A percentile compares a stretch with the other conserved stretches of the same genome.
phyloP scores from a whole-genome alignment of 768 basidiomycete genomes.

The Tricholoma matsutake region DNA sequence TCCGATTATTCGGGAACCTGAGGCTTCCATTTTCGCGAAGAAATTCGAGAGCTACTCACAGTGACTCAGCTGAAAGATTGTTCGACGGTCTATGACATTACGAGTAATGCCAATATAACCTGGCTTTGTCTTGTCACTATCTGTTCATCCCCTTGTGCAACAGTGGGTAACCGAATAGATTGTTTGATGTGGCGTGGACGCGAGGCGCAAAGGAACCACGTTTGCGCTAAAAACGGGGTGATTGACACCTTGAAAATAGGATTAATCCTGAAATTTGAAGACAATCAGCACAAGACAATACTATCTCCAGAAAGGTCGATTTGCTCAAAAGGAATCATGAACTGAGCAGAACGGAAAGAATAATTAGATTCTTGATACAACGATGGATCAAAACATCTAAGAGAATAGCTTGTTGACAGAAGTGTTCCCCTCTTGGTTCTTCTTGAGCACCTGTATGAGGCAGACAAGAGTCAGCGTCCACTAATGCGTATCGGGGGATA shows the following conservation, averaged over 20 bases:
- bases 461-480: conserved; percentile 3
- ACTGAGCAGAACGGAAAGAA: not conserved
- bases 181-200: not conserved
- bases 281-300: not conserved
- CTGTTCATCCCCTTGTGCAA: not conserved
- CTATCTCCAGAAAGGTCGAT: not conserved
- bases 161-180: not conserved
- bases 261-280: not conserved
- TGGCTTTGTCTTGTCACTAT: not conserved
- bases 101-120: not conserved
- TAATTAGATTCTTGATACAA: conserved; percentile 11
- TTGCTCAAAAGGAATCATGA: not conserved
- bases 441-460: conserved; percentile 71
- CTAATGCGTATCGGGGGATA: not conserved
- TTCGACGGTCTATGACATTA: not conserved
- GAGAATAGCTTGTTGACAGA: conserved; percentile 94
- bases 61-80: too few relatives aligned
- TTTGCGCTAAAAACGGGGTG: too few relatives aligned
- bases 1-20: not conserved
- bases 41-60: too few relatives aligned
- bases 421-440: conserved; percentile 94
- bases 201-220: not conserved
- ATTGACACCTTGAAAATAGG: too few relatives aligned
- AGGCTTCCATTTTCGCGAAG: not conserved
- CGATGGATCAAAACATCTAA: conserved; percentile 34